Conservation (phyloP, 2,329 filamentous ascomycete species). For the Pestalotiopsis sp. region DNA sequence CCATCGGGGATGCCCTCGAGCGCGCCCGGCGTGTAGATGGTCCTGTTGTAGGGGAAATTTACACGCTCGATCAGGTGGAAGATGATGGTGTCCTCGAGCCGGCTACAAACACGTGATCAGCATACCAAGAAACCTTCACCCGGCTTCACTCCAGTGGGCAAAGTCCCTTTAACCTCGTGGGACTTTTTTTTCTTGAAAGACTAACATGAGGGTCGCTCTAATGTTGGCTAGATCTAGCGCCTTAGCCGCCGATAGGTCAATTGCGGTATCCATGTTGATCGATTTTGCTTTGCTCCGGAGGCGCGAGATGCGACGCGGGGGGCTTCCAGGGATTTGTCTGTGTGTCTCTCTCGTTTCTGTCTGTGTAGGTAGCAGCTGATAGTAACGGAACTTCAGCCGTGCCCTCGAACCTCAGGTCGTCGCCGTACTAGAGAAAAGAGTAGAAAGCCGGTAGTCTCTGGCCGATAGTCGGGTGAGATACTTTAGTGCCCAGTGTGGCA, state of each 20-base stretch:
- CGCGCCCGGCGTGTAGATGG: constrained; percentile 83
- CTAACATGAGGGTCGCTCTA: constrained; percentile 89
- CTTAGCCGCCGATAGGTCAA: constrained; percentile 82
- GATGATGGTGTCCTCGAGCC: constrained; percentile 95
- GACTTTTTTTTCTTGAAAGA: constrained; percentile 18
- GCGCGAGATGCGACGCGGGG: background rate
- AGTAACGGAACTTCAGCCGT: background rate
- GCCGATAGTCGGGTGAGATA: constrained; percentile 2
- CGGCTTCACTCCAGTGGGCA: background rate
- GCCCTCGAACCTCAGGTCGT: background rate
- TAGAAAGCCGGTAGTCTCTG: background rate
- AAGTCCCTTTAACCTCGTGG: constrained; percentile 3
- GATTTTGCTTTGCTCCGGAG: background rate
- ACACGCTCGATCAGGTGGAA: constrained; percentile 96
- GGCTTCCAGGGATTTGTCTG: background rate
- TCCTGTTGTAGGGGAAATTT: constrained; percentile 92
- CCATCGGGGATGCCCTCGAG: constrained; percentile 62
- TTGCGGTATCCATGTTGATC: constrained; percentile 77
- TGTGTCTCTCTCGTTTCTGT: background rate
- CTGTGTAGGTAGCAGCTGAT: background rate
- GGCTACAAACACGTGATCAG: constrained; percentile 54
- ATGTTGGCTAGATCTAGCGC: constrained; percentile 90
- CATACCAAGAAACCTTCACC: background rate
- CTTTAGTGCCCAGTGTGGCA: background rate
- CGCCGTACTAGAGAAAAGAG: background rate